Percentiles rank a stretch among this genome's conserved stretches.
Conservation (phyloP, 768 basidiomycete species). For the Psilocybe cyanescens region DNA sequence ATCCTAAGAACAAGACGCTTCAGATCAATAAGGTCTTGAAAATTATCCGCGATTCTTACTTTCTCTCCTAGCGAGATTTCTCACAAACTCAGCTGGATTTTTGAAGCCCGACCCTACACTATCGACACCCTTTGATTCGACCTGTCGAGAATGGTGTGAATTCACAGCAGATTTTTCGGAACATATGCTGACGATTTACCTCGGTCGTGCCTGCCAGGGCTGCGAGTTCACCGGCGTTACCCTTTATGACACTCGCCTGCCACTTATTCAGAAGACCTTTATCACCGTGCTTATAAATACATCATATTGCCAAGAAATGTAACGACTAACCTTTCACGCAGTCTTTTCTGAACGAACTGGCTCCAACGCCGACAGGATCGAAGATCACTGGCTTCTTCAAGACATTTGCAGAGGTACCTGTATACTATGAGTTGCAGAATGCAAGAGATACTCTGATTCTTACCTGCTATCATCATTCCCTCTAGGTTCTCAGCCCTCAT, state of each 20-base stretch:
- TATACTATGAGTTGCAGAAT: not conserved
- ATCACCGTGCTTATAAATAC: not conserved
- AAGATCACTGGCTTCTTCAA: conserved; percentile 80
- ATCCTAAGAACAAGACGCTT: conserved; percentile 41
- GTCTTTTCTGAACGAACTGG: conserved; percentile 69
- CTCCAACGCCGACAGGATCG: conserved; percentile 93
- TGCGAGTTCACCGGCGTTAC: conserved; percentile 90
- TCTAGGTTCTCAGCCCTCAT: conserved; percentile 58
- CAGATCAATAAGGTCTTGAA: not conserved
- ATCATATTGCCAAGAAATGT: not conserved
- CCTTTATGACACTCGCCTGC: conserved; percentile 93
- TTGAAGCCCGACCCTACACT: conserved; percentile 78
- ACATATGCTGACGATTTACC: conserved; percentile 38
- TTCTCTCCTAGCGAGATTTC: conserved; percentile 70
- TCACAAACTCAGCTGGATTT: conserved; percentile 74
- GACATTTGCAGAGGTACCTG: conserved; percentile 63
- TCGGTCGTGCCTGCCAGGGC: conserved; percentile 77
- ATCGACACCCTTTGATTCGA: conserved; percentile 83
- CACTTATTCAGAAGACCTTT: conserved; percentile 72
- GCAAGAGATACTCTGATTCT: conserved; percentile 1
- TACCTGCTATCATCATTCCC: conserved; percentile 79
- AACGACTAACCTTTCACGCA: conserved; percentile 55
- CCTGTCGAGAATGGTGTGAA: conserved; percentile 40
- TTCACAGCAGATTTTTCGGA: not conserved
- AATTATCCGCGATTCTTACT: conserved; percentile 48